Conservation (phyloP, 176 grass and related monocot genomes). For the Tillandsia fasciculata region DNA sequence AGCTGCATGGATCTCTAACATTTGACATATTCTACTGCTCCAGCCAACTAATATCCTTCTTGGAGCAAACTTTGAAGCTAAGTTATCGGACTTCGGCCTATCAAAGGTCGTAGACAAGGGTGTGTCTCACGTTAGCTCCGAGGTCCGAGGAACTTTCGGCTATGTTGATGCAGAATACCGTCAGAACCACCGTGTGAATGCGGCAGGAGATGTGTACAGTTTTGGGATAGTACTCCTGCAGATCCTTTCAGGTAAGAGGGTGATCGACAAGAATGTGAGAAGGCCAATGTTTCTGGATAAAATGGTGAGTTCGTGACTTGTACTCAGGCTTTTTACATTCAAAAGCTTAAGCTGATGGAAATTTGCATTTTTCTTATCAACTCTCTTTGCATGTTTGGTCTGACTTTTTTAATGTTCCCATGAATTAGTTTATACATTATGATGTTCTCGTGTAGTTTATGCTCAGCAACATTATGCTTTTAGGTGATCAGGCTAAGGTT, state of each 20-base stretch:
- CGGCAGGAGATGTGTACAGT: constrained; percentile 63
- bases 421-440: no score
- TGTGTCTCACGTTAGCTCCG: constrained; percentile 48
- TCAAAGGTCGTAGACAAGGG: constrained; percentile 45
- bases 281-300: constrained; percentile 52
- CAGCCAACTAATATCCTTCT: constrained; percentile 77
- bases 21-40: neutral
- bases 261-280: constrained; percentile 45
- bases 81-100: constrained; percentile 51
- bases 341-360: neutral
- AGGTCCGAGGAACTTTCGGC: constrained; percentile 71
- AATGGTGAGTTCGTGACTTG: constrained; percentile 28
- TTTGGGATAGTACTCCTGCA: constrained; percentile 65
- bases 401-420: no score
- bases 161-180: constrained; percentile 73
- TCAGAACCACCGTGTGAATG: constrained; percentile 54
- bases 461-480: neutral
- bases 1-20: neutral
- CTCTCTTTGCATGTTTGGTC: no score
- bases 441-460: no score
- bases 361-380: no score
- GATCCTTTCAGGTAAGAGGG: constrained; percentile 46
- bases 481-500: constrained; percentile 31
- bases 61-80: constrained; percentile 48
- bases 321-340: neutral